These are phyloP conservation scores for Phanerochaete carnosa DNA, from an alignment of 768 basidiomycete species.

Conservation along the genomic window DNA sequence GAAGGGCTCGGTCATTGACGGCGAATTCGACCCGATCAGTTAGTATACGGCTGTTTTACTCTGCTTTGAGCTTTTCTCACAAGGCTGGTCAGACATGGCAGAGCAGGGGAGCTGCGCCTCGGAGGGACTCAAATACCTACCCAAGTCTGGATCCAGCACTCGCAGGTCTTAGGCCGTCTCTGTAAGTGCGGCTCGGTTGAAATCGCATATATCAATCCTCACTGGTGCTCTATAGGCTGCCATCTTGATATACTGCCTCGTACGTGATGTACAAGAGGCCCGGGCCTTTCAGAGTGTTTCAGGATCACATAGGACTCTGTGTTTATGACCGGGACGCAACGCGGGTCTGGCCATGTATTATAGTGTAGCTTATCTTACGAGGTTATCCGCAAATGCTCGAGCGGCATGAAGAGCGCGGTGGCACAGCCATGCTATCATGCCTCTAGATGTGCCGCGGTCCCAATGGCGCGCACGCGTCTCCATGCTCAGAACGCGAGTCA, in stretches of 20 bases:
- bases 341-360: too few relatives aligned
- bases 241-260: too few relatives aligned
- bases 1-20: slow-evolving; percentile 65
- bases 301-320: too few relatives aligned
- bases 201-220: slow-evolving; percentile 4
- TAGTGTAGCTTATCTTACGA: too few relatives aligned
- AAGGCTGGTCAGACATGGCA: slow-evolving; percentile 42
- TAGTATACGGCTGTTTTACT: slow-evolving; percentile 13
- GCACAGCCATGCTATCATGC: too few relatives aligned
- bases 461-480: not conserved
- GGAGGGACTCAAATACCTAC: slow-evolving; percentile 58
- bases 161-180: not conserved
- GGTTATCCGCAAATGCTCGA: too few relatives aligned
- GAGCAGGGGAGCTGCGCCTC: slow-evolving; percentile 46
- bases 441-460: too few relatives aligned
- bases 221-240: slow-evolving; percentile 12
- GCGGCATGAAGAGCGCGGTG: too few relatives aligned
- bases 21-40: slow-evolving; percentile 59
- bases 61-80: not conserved
- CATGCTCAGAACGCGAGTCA: not conserved
- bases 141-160: slow-evolving; percentile 41
- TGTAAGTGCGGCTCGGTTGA: not conserved
- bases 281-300: too few relatives aligned
- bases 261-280: too few relatives aligned
- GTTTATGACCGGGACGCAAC: too few relatives aligned